Percentiles rank a stretch among this genome's conserved stretches.
phyloP scores from a whole-genome alignment of 805 yeast species.

The Barnettozyma sucrosica region DNA sequence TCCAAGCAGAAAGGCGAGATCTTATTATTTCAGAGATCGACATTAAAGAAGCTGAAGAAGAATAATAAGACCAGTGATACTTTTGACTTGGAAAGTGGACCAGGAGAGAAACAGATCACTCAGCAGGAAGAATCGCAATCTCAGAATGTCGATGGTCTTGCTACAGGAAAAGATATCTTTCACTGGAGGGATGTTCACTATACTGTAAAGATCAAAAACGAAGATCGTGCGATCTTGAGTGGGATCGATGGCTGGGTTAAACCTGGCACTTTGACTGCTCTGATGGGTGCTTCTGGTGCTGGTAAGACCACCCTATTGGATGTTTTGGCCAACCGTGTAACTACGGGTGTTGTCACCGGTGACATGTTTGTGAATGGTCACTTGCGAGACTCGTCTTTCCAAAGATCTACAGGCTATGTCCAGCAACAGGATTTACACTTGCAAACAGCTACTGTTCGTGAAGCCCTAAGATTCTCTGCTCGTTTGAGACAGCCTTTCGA shows the following conservation, averaged over 20 bases:
- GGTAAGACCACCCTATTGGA: conserved; percentile 74
- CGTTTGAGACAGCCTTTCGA: conserved; percentile 55
- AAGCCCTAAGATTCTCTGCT: conserved; percentile 64
- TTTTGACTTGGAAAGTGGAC: conserved; percentile 24
- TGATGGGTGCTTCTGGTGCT: conserved; percentile 77
- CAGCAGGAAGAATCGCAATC: conserved; percentile 8
- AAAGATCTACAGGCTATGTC: conserved; percentile 50
- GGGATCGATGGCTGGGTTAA: conserved; percentile 79
- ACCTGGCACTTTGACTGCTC: conserved; percentile 76
- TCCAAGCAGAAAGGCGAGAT: conserved; percentile 70
- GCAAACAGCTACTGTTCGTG: conserved; percentile 62
- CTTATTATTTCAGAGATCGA: conserved; percentile 48
- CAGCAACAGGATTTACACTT: conserved; percentile 75
- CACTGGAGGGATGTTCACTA: conserved; percentile 76
- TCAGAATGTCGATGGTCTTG: conserved; percentile 24
- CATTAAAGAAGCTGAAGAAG: conserved; percentile 42
- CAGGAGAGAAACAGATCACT: conserved; percentile 16
- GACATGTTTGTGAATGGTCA: conserved; percentile 62
- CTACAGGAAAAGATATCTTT: conserved; percentile 46
- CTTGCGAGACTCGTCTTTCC: conserved; percentile 55
- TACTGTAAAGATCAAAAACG: conserved; percentile 57
- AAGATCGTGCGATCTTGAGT: conserved; percentile 52
- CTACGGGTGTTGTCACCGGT: conserved; percentile 68
- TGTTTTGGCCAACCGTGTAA: conserved; percentile 64
- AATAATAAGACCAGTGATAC: conserved; percentile 25